Conservation (phyloP, 192 early-diverging fungal genomes). For the Linderina pennispora region DNA sequence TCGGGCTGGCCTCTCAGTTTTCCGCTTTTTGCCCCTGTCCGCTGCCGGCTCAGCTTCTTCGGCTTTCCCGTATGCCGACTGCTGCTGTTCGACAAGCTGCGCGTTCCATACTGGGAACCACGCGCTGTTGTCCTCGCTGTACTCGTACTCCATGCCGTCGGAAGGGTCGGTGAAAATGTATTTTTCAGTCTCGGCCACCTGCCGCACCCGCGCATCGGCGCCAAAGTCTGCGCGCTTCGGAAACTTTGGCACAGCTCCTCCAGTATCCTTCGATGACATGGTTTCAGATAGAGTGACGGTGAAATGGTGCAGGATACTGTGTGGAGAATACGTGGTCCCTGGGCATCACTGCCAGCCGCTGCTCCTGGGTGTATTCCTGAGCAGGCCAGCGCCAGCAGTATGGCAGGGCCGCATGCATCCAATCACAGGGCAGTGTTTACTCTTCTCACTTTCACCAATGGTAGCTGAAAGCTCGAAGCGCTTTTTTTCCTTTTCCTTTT, state of each 20-base stretch:
- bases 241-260: conserved; percentile 15
- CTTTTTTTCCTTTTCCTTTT: neutral
- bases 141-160: conserved; percentile 80
- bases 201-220: conserved; percentile 52
- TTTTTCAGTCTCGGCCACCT: conserved; percentile 65
- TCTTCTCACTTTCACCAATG: too few species aligned
- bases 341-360: too few species aligned
- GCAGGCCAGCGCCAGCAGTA: too few species aligned
- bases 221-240: conserved; percentile 43
- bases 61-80: conserved; percentile 30
- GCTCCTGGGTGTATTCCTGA: too few species aligned
- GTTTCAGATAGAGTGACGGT: too few species aligned
- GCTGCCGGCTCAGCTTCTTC: neutral
- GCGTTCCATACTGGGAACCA: conserved; percentile 84
- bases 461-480: too few species aligned
- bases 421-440: too few species aligned
- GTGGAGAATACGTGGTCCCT: too few species aligned
- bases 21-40: conserved; percentile 37
- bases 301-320: too few species aligned
- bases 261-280: neutral
- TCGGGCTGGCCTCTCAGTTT: conserved; percentile 41
- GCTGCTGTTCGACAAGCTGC: conserved; percentile 34
- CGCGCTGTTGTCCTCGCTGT: conserved; percentile 65
- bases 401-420: too few species aligned
- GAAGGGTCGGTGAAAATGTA: conserved; percentile 69